Percentiles rank a stretch among this genome's conserved stretches.
These are phyloP conservation scores for Aspergillus ibericus DNA, from an alignment of 2,329 filamentous ascomycete genomes.

Conservation along the genomic window DNA sequence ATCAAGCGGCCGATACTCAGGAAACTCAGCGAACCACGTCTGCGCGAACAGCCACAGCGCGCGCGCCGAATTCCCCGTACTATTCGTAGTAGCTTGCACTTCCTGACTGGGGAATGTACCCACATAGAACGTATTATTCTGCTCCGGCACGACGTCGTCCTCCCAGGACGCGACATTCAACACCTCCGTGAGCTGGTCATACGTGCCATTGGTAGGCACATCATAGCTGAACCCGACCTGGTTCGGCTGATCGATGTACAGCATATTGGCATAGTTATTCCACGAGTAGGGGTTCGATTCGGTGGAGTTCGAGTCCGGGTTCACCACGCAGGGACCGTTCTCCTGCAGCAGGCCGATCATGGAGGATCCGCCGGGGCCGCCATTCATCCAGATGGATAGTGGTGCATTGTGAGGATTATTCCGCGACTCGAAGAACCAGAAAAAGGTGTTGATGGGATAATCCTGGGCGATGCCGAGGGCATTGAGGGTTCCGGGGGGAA, in stretches of 20 bases:
- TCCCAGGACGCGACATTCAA: conserved; percentile 29
- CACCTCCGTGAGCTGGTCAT: conserved; percentile 27
- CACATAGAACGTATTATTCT: conserved; percentile 55
- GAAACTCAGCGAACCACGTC: conserved; percentile 64
- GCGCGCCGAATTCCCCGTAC: conserved; percentile 54
- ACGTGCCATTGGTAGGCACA: conserved; percentile 42
- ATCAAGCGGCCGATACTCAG: conserved; percentile 60
- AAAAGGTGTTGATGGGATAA: conserved; percentile 64
- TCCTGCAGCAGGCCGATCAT: conserved; percentile 58
- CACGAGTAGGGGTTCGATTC: conserved; percentile 61
- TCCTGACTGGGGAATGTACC: conserved; percentile 54
- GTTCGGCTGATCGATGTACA: conserved; percentile 69
- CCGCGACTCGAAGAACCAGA: conserved; percentile 64
- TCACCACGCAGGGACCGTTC: conserved; percentile 55
- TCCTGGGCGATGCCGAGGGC: conserved; percentile 47
- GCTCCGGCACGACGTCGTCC: conserved; percentile 35
- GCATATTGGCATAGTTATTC: conserved; percentile 65
- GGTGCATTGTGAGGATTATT: conserved; percentile 55
- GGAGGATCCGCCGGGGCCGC: conserved; percentile 60
- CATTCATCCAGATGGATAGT: conserved; percentile 62
- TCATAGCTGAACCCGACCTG: conserved; percentile 61
- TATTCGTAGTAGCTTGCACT: conserved; percentile 48
- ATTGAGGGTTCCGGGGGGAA: conserved; percentile 49
- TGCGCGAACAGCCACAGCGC: conserved; percentile 62
- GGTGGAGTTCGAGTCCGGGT: conserved; percentile 53